Conservation (phyloP, 169 alveolate species). For the Cryptosporidium ryanae region DNA sequence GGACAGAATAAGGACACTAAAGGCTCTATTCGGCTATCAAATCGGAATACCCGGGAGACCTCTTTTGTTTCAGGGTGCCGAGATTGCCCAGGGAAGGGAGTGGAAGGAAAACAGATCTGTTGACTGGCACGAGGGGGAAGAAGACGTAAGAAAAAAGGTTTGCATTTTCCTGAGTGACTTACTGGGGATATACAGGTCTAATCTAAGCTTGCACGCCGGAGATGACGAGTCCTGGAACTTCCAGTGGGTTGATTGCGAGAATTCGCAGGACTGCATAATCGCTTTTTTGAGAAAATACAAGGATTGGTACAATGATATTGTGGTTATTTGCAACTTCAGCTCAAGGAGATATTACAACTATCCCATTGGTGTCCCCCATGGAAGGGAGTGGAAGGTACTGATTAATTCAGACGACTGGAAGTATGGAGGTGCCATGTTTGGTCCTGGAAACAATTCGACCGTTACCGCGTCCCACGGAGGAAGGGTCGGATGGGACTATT, state of each 20-base stretch:
- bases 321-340: constrained; percentile 80
- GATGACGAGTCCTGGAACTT: constrained; percentile 82
- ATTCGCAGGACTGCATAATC: constrained; percentile 78
- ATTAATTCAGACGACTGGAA: constrained; percentile 82
- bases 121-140: constrained; percentile 84
- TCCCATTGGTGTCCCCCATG: constrained; percentile 82
- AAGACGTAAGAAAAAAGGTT: constrained; percentile 77
- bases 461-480: constrained; percentile 80
- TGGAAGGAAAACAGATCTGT: constrained; percentile 82
- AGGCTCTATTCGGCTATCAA: constrained; percentile 81
- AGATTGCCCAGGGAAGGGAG: constrained; percentile 82
- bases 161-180: constrained; percentile 80
- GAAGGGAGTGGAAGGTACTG: constrained; percentile 80
- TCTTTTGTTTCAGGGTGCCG: constrained; percentile 82
- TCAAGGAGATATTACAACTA: constrained; percentile 77
- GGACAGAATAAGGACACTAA: constrained; percentile 79
- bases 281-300: constrained; percentile 79
- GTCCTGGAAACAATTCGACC: constrained; percentile 76
- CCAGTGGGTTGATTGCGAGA: constrained; percentile 83
- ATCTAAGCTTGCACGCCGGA: constrained; percentile 81
- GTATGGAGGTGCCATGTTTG: constrained; percentile 81
- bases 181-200: constrained; percentile 75
- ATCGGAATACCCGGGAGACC: constrained; percentile 83
- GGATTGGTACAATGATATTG: constrained; percentile 79
- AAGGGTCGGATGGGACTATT: constrained; percentile 81